Percentiles rank a stretch among this genome's conserved stretches.
These are phyloP conservation scores for Bremia lactucae DNA, from an alignment of 352 stramenopile genomes.

Conservation along the genomic window DNA sequence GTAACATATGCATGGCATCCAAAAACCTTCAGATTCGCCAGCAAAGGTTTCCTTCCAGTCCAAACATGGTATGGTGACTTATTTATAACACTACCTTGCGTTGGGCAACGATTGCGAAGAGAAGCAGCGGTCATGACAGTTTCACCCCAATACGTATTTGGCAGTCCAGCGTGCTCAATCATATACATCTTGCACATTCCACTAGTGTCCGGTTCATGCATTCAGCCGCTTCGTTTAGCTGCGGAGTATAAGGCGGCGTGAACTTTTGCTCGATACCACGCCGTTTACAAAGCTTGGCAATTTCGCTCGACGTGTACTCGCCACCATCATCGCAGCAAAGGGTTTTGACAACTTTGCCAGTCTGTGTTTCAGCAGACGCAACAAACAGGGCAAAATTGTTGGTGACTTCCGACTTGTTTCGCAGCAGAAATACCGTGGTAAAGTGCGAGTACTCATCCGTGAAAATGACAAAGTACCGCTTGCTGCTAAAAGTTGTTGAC, in stretches of 20 bases:
- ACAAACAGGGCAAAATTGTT: not conserved
- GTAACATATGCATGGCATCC: too few relatives aligned
- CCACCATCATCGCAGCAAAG: not conserved
- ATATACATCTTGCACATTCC: not conserved
- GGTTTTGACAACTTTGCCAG: not conserved
- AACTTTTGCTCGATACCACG: too few relatives aligned
- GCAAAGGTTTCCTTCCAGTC: too few relatives aligned
- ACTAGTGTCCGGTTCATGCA: not conserved
- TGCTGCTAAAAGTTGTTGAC: not conserved
- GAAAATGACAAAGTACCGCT: not conserved
- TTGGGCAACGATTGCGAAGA: too few relatives aligned
- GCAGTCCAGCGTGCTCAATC: too few relatives aligned
- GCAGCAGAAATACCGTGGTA: not conserved
- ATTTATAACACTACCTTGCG: too few relatives aligned
- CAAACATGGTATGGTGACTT: too few relatives aligned
- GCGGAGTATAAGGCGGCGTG: not conserved
- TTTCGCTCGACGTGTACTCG: not conserved
- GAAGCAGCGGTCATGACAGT: too few relatives aligned
- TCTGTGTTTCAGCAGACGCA: not conserved
- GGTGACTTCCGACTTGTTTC: not conserved
- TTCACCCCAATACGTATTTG: too few relatives aligned
- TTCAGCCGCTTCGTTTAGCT: not conserved
- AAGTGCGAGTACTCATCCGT: not conserved
- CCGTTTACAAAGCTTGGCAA: not conserved
- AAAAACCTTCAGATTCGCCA: too few relatives aligned